Percentiles rank a stretch among this genome's conserved stretches.
Evolutionary conservation across 2,329 filamentous ascomycete species (phyloP).

Genomic region (Trichophyton rubrum): DNA sequence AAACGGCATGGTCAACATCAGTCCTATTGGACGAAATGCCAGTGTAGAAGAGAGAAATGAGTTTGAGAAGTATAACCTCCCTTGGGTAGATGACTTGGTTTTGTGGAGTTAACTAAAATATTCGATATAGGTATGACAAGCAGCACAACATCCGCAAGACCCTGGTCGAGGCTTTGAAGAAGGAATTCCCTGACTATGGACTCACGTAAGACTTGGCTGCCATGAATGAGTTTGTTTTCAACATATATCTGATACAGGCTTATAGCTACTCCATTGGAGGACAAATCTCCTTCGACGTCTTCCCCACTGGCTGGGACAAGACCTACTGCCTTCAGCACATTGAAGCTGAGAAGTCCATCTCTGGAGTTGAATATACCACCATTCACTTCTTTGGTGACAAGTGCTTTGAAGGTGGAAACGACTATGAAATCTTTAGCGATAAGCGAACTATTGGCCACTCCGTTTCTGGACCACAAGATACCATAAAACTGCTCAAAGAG

Average conservation of each 20-base stretch:
- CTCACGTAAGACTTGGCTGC: constrained; percentile 53
- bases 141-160: constrained; percentile 61
- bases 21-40: constrained; percentile 65
- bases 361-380: constrained; percentile 55
- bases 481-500: constrained; percentile 65
- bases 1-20: constrained; percentile 54
- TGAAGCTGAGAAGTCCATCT: constrained; percentile 63
- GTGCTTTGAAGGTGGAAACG: constrained; percentile 79
- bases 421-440: constrained; percentile 87
- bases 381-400: constrained; percentile 99
- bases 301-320: constrained; percentile 97
- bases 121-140: constrained; percentile 52
- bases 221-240: background rate
- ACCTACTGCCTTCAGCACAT: constrained; percentile 88
- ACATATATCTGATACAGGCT: background rate
- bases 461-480: constrained; percentile 72
- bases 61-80: constrained; percentile 48
- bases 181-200: constrained; percentile 70
- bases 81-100: background rate
- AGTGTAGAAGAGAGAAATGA: constrained; percentile 65
- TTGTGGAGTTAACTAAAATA: background rate
- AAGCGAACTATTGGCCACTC: constrained; percentile 70
- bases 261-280: constrained; percentile 81
- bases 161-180: constrained; percentile 63
- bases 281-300: constrained; percentile 96